Conservation (phyloP, 1,139 yeast species). For the Debaryomyces fabryi region DNA sequence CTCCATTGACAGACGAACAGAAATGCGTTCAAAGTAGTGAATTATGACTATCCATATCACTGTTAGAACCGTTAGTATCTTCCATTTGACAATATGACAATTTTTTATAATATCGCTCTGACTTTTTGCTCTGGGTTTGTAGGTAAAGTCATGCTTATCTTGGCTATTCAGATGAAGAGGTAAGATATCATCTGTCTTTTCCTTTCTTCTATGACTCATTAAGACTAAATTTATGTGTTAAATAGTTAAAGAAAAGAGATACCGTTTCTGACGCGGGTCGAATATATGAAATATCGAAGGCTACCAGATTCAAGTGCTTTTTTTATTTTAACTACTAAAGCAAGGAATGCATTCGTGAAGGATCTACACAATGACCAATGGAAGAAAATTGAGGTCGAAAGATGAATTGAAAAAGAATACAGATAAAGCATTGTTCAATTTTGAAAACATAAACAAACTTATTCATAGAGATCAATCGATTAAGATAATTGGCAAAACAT, state of each 20-base stretch:
- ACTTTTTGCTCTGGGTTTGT: slow-evolving; percentile 8
- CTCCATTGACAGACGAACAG: slow-evolving; percentile 50
- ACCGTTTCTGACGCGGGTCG: background rate
- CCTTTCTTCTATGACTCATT: slow-evolving; percentile 22
- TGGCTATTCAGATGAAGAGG: slow-evolving; percentile 9
- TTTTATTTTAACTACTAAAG: background rate
- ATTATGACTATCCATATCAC: slow-evolving; percentile 49
- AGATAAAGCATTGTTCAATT: slow-evolving; percentile 28
- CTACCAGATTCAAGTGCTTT: background rate
- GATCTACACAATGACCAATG: slow-evolving; percentile 9
- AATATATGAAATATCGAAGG: background rate
- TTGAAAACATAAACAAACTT: slow-evolving; percentile 33
- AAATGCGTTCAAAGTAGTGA: slow-evolving; percentile 62
- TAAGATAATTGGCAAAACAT: slow-evolving; percentile 11
- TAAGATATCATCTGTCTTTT: slow-evolving; percentile 12
- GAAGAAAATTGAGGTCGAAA: slow-evolving; percentile 17
- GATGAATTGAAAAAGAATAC: slow-evolving; percentile 8
- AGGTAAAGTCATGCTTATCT: background rate
- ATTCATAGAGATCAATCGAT: slow-evolving; percentile 28
- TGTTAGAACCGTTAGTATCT: slow-evolving; percentile 22
- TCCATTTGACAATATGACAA: slow-evolving; percentile 8
- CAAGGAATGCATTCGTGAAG: background rate
- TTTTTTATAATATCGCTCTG: slow-evolving; percentile 5
- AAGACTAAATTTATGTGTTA: background rate
- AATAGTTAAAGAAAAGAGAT: background rate